Percentiles rank a stretch among this genome's conserved stretches.
These are phyloP conservation scores for Penicillium tannophilum DNA, from an alignment of 495 filamentous ascomycete species.

Conservation along the genomic window DNA sequence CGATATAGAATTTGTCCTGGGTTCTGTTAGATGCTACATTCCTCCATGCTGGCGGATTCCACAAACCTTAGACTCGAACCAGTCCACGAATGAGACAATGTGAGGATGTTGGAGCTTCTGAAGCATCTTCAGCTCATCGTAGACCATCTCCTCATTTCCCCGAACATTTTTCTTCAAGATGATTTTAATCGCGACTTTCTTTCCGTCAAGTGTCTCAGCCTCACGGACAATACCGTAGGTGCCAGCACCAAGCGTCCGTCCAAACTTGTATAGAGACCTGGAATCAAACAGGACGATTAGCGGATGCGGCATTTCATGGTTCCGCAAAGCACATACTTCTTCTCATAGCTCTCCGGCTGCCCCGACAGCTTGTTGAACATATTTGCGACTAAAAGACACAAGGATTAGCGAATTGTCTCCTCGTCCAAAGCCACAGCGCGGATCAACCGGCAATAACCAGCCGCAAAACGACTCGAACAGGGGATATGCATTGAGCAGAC, in stretches of 20 bases:
- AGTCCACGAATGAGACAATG: conserved; percentile 97
- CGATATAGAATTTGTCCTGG: conserved; percentile 99
- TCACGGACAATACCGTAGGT: conserved; percentile 99
- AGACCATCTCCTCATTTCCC: conserved; percentile 97
- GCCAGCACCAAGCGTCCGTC: conserved; percentile 89
- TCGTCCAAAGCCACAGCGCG: neutral
- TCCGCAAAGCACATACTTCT: conserved; percentile 64
- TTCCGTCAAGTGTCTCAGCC: conserved; percentile 71
- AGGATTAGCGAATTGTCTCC: conserved; percentile 33
- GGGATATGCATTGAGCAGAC: conserved; percentile 18
- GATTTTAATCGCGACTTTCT: conserved; percentile 97
- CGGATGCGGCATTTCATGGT: conserved; percentile 8
- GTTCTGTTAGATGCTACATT: conserved; percentile 11
- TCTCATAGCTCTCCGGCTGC: conserved; percentile 97
- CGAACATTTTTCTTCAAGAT: conserved; percentile 99
- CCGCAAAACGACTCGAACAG: conserved; percentile 3
- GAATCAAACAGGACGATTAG: neutral
- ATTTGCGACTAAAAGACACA: conserved; percentile 64
- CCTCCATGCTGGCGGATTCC: too few relatives aligned
- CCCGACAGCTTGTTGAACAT: conserved; percentile 98
- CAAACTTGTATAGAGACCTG: conserved; percentile 87
- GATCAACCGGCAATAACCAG: neutral
- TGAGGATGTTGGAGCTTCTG: conserved; percentile 88
- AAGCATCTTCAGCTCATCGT: conserved; percentile 93
- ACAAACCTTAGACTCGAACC: conserved; percentile 88